Evolutionary conservation across 78 protist genomes (phyloP).

Genomic region (Fonticula alba): DNA sequence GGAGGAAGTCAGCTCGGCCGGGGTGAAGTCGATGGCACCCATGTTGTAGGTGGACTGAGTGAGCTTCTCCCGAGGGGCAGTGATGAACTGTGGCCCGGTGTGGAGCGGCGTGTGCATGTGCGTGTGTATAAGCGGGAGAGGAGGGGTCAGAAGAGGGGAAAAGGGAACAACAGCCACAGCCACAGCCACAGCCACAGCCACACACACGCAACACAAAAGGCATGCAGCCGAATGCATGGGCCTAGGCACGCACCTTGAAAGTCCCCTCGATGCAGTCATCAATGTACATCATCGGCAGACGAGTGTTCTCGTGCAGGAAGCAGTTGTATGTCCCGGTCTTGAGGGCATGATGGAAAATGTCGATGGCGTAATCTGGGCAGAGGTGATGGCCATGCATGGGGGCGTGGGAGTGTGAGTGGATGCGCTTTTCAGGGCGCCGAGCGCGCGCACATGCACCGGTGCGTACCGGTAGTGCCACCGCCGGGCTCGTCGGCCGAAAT

Average conservation of each 20-base stretch:
- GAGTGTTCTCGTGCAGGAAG: conserved; percentile 18
- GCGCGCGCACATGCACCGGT: too few relatives aligned
- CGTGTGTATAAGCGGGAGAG: too few relatives aligned
- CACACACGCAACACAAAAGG: too few relatives aligned
- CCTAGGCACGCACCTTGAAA: conserved; percentile 12
- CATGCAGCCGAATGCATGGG: too few relatives aligned
- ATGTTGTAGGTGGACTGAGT: conserved; percentile 35
- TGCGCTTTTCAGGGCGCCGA: too few relatives aligned
- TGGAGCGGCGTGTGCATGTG: too few relatives aligned
- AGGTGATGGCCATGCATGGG: too few relatives aligned
- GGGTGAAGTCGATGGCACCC: conserved; percentile 30
- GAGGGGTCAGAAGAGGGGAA: too few relatives aligned
- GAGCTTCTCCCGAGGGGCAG: neutral
- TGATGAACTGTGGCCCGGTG: too few relatives aligned
- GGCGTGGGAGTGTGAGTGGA: too few relatives aligned
- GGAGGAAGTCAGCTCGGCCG: conserved; percentile 16
- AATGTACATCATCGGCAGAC: conserved; percentile 60
- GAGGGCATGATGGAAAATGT: conserved; percentile 29
- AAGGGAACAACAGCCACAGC: too few relatives aligned
- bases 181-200: too few relatives aligned
- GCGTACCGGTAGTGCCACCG: conserved; percentile 50
- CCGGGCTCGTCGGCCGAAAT: conserved; percentile 31
- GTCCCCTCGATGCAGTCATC: conserved; percentile 35
- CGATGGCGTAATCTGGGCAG: conserved; percentile 50
- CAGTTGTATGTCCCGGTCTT: conserved; percentile 20